Base-by-base conservation (phyloP, 2,329 filamentous ascomycete genomes). In the Diaporthe amygdali region DNA sequence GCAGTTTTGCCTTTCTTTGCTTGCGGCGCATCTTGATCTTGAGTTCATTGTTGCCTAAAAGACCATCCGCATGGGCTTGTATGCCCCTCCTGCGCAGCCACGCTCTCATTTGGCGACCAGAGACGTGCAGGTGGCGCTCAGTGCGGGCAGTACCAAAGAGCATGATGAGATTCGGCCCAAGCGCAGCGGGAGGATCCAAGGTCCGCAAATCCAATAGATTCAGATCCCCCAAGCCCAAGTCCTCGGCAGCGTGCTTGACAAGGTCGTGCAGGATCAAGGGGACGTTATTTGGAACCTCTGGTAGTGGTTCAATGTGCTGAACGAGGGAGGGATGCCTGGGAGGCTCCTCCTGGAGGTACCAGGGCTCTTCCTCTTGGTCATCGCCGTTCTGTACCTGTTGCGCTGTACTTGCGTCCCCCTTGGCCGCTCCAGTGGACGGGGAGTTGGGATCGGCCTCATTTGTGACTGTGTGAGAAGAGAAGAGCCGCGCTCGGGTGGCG, bases 101-200 rank as follows among this genome's bases (percentile, higher is more conserved):
- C 71, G 96, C 90, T 74, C 95, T 94, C 32, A 97, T 88, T n/a
- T 94, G 90, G 78, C 97, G 95, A 0, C 95, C 94, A 1, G 94
- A 94, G 27, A 97, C 92, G 78, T 97, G 96, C 44, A 99, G 85
- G 83, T 99, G 96, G 66, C 96, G 95, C 81, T 98, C 94, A 77
- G 94, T 97, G 71, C 96, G 92, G 17, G 96, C 94, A 10, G 95
- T 97, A 49, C 93, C 95, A 74, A 99, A 90, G 37, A 99, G 83
- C 96, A 98, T 98, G 68, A 99, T 88, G 34, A 98, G 87, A 76
- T 96, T 95, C 2, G 94, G 90, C 1, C 96, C 96, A 1, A 99
- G 87, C 0, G 95, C 95, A 0, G 96, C 92, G 0, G 95, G 93
- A 0, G 95, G 95, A 76, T 98, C 93, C 63, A 98, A 87, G 46